Evolutionary conservation across 1,284 basidiomycete species (phyloP), one percentile per base, ranked within the genome.

Genomic region (Mycena citricolor): DNA sequence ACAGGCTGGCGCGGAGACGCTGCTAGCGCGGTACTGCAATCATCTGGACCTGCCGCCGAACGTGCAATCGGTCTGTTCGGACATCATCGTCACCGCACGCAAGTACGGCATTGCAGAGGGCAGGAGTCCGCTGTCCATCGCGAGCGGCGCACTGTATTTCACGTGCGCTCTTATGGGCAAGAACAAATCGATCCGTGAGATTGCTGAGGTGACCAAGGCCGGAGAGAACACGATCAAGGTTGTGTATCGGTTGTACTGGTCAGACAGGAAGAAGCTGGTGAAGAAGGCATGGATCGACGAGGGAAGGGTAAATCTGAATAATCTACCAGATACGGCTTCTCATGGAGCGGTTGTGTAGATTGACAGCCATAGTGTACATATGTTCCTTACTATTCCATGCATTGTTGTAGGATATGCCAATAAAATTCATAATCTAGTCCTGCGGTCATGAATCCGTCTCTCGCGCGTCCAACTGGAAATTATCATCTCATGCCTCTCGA

Each of bases 161-260:
- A 90, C 92, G 16, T 90, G 86, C 58, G 76, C 86, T 56, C 65
- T 98, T 33, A 76, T 94, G 56, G 90, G 85, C 44, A 81, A 83
- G 54, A 60, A 72, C 23, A 89, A 89, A 64, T 77, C 83, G 17
- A 79, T 88, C 33, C 84, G 85, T 65, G 90, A 95, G 57, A 95
- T 99, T 60, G 88, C 88, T 53, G 69, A 76, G n/a, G 90, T 97
- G n/a, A 94, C 93, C 1, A 92, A 92, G 8, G 94, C 98, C n/a
- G 94, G 92, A 60, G 94, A 98, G 61, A 88, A 91, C 40, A 98
- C 95, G 38, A 95, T 98, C 64, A 93, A 93, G 69, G 69, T 94
- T 65, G 86, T 90, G 48, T 90, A 90, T 61, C 71, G 79, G 51
- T 61, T 86, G 54, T 87, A 90, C 60, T 86, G 79, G 57, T 63